phyloP scores from a whole-genome alignment of 1,284 basidiomycete genomes.

The Tilletia setariae region DNA sequence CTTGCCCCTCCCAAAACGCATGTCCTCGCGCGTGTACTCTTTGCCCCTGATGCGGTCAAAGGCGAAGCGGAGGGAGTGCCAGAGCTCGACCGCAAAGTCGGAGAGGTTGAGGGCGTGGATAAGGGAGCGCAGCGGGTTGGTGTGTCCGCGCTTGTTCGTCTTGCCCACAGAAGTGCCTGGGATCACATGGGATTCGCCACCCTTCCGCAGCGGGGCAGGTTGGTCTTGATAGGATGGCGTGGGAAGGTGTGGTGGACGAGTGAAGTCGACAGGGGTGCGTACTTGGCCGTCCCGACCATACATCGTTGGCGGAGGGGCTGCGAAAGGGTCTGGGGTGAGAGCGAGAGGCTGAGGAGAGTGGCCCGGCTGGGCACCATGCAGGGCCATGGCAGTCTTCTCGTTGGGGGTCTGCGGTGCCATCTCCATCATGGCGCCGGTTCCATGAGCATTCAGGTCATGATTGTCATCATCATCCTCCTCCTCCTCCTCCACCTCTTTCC shows the following conservation, averaged over 20 bases:
- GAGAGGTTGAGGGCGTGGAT: conserved; percentile 26
- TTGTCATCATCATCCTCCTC: too few relatives aligned
- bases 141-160: conserved; percentile 23
- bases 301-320: background rate
- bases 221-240: too few relatives aligned
- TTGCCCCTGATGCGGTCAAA: conserved; percentile 27
- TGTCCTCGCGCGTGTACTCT: conserved; percentile 25
- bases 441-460: too few relatives aligned
- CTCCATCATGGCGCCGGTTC: background rate
- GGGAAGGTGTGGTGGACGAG: too few relatives aligned
- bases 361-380: background rate
- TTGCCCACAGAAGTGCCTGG: conserved; percentile 3
- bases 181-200: conserved; percentile 7
- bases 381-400: conserved; percentile 5
- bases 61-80: conserved; percentile 25
- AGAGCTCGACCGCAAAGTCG: conserved; percentile 27
- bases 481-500: conserved; percentile 2
- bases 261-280: too few relatives aligned
- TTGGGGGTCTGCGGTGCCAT: background rate
- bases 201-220: background rate
- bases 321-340: too few relatives aligned
- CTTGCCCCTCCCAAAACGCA: conserved; percentile 21
- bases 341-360: background rate
- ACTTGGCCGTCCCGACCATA: too few relatives aligned
- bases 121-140: conserved; percentile 18